Evolutionary conservation across 2,329 filamentous ascomycete genomes (phyloP), one percentile per base, ranked within the genome.

Genomic region (Endothia cerciana): DNA sequence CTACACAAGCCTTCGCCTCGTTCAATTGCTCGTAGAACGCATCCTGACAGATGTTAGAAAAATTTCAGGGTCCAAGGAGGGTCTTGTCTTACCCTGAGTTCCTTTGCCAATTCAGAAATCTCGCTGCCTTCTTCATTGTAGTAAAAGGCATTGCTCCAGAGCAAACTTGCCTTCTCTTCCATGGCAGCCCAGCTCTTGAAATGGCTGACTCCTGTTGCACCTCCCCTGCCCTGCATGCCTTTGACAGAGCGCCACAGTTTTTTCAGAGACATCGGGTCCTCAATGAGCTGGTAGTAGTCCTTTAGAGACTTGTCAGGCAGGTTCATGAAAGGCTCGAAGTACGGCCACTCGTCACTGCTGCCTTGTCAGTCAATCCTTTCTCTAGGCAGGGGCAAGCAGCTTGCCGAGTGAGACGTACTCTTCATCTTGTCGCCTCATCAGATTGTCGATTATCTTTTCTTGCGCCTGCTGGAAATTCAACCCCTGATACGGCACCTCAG

Each of bases 91-190:
- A 92, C 92, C 86, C 96, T 89, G 7, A 97, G 85, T 67, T 95
- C 89, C 59, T 89, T 86, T 0, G 93, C 92, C 68, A 95, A 82
- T 28, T 86, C 82, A 69, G 89, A 92, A 61, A 97, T 94, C 19
- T 93, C 90, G 73, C 94, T 97, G 4, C 90, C 91, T 74, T 97
- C 93, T 76, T 97, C 92, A 71, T 97, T 97, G 81, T 94, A 97
- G 66, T 90, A 90, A 73, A 89, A 91, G 0, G 93, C 93, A 76
- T 97, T 97, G 59, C 85, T 85, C 94, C 94, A 97, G 53, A 97
- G 88, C 62, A 92, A 84, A 72, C 89, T 91, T 15, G 92, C 84
- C 73, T 91, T 91, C 63, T 93, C 89, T 75, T 93, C 92, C 70
- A 97, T 92, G 0, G 88, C 85, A 65, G 88, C 85, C 94, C 94